Percentiles rank a stretch among this genome's conserved stretches.
Conservation (phyloP, 2,329 filamentous ascomycete genomes). For the Colletotrichum graminicola region DNA sequence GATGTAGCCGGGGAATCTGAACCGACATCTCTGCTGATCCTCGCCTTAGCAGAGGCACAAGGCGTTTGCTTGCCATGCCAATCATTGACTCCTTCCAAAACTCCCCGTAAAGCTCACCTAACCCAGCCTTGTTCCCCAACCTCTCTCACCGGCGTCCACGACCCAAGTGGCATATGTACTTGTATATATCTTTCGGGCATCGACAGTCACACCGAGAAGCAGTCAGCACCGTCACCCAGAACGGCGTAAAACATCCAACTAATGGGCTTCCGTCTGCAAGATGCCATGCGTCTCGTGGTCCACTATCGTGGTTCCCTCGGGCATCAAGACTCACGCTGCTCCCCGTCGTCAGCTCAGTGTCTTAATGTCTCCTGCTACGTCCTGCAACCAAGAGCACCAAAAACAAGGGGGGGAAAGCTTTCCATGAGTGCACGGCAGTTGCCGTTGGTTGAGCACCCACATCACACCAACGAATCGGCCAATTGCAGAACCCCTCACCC, state of each 20-base stretch:
- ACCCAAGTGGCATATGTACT: background rate
- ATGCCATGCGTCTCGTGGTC: too few species aligned
- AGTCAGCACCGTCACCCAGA: background rate
- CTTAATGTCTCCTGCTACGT: background rate
- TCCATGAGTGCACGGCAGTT: background rate
- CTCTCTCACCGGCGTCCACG: background rate
- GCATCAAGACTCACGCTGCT: background rate
- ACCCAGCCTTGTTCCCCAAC: background rate
- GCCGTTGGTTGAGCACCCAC: slow-evolving; percentile 1
- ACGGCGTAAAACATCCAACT: background rate
- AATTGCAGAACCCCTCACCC: slow-evolving; percentile 4
- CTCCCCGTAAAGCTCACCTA: background rate
- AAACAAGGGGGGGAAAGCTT: too few species aligned
- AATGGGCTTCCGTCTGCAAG: too few species aligned
- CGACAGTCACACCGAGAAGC: background rate
- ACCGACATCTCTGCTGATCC: background rate
- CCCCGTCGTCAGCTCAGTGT: background rate
- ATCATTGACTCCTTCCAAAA: background rate
- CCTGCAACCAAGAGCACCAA: background rate
- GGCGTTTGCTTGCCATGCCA: background rate
- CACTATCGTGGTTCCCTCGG: background rate
- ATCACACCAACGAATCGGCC: slow-evolving; percentile 4
- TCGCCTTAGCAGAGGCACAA: background rate
- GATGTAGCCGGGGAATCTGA: background rate
- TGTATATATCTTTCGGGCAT: background rate